A percentile compares a stretch with the other conserved stretches of the same genome.
phyloP scores from a whole-genome alignment of 1,139 yeast genomes.

The Candida tetrigidarum region DNA sequence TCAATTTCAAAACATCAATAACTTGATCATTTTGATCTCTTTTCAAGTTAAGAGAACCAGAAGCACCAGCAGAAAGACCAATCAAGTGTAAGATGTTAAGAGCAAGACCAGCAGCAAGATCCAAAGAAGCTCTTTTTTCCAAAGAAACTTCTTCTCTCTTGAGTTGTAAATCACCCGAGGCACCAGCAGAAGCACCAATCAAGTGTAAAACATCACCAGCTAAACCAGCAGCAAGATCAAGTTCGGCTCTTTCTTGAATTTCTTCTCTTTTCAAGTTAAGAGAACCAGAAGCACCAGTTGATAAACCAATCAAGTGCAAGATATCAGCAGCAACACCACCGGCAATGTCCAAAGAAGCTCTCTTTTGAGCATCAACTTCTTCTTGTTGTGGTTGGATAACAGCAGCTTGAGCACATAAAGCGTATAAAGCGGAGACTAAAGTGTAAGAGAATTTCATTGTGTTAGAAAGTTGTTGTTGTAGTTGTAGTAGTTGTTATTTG shows the following conservation, averaged over 20 bases:
- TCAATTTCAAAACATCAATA: conserved; percentile 1
- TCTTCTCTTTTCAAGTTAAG: conserved; percentile 4
- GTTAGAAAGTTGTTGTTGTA: not conserved
- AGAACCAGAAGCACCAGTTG: conserved; percentile 1
- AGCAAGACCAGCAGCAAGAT: conserved; percentile 4
- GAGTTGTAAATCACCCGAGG: not conserved
- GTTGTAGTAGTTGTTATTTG: not conserved
- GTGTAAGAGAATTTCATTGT: conserved; percentile 7
- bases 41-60: not conserved
- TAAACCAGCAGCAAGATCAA: not conserved
- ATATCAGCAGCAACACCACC: conserved; percentile 5
- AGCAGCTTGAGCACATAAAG: conserved; percentile 9
- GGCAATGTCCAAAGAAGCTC: conserved; percentile 4
- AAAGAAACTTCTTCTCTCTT: conserved; percentile 3
- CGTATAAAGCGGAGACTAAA: conserved; percentile 5
- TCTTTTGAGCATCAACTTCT: conserved; percentile 4
- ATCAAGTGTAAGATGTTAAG: conserved; percentile 2
- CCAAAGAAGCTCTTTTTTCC: conserved; percentile 5
- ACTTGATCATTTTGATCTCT: not conserved
- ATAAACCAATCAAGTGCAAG: conserved; percentile 1
- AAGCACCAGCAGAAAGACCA: conserved; percentile 7
- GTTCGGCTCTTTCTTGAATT: not conserved
- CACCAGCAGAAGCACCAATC: not conserved
- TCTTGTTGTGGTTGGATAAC: conserved; percentile 1
- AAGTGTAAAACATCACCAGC: conserved; percentile 4